These are phyloP conservation scores for Gossypium mustelinum DNA, from an alignment of 345 rosid genomes.

Conservation along the genomic window DNA sequence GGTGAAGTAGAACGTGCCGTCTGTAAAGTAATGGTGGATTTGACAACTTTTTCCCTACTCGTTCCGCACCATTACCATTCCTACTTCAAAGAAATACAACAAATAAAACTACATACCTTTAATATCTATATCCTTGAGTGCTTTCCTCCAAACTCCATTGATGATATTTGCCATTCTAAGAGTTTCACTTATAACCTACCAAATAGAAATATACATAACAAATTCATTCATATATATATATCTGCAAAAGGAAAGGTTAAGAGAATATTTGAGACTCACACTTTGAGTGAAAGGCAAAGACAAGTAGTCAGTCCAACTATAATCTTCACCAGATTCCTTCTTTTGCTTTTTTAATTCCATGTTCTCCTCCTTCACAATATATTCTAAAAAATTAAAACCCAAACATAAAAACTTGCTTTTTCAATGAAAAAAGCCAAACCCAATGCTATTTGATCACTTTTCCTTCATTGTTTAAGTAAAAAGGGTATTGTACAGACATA, in stretches of 20 bases:
- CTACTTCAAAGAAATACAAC: not conserved
- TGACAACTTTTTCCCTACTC: too few species aligned
- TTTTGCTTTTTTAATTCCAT: slow-evolving; percentile 71
- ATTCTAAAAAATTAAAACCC: too few species aligned
- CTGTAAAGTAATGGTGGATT: too few species aligned
- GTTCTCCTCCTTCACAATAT: slow-evolving; percentile 64
- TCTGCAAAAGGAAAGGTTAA: not conserved
- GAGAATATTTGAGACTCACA: slow-evolving; percentile 35
- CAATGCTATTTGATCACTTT: not conserved
- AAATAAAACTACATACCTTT: slow-evolving; percentile 44
- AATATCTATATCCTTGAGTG: slow-evolving; percentile 74
- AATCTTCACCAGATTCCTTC: slow-evolving; percentile 39
- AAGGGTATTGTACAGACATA: not conserved
- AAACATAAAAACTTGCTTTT: not conserved
- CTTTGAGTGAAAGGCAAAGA: slow-evolving; percentile 87
- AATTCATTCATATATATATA: not conserved
- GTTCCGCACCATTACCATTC: too few species aligned
- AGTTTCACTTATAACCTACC: slow-evolving; percentile 91
- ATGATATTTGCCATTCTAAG: slow-evolving; percentile 84
- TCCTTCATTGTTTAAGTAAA: not conserved
- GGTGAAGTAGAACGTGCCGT: too few species aligned
- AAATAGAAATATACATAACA: not conserved
- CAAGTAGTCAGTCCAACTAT: slow-evolving; percentile 75
- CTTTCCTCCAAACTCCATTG: slow-evolving; percentile 93
- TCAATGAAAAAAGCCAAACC: not conserved